Base-by-base conservation (phyloP, 23 red algal species). In the Gracilaria domingensis region DNA sequence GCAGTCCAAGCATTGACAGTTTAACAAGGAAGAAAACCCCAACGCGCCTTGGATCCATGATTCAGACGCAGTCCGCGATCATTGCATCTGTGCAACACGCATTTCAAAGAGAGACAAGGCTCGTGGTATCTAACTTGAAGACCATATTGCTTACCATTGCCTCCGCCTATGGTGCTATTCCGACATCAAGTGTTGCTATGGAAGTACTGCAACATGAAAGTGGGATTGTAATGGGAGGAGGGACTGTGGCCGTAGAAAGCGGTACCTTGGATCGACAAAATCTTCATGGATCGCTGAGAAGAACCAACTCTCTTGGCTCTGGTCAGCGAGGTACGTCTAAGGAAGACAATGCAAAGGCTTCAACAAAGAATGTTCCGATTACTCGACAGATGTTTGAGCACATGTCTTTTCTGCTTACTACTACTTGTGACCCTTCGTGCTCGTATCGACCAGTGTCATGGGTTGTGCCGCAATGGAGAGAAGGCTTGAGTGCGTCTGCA, bases 51-150 rank as follows among this genome's bases (percentile, higher is more conserved):
- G 56, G 69, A 11, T 55, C 79, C 21, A 84, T 84, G 32, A 75
- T 92, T 30, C 80, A 92, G 18, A 73, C 79, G n/a, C 57, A 83
- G 49, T 84, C 79, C 5, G 62, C 89, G 11, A 92, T 92, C 36
- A 84, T 92, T 78, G 89, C 89, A 40, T 84, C 79, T 74, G 89
- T 92, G 65, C 78, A 84, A 29, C 80, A 92, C 54, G 80, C 79
- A 36, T 92, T 92, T 55, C 79, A 92, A 42, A 32, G 80, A 26
- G 89, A 92, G 53, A 92, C 89, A 1, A 55, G 80, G 25, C 66
- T 92, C 38, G 89, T 92, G 30, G 80, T 69, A 23, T 44, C 69
- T 40, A 92, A 92, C 54, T 50, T 92, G 54, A 84, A 83, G 47
- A 67, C 60, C 21, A 47, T 92, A 21, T 65, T 92, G 21, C 66